Conservation (phyloP, 768 basidiomycete species). For the Crassisporium funariophilum region DNA sequence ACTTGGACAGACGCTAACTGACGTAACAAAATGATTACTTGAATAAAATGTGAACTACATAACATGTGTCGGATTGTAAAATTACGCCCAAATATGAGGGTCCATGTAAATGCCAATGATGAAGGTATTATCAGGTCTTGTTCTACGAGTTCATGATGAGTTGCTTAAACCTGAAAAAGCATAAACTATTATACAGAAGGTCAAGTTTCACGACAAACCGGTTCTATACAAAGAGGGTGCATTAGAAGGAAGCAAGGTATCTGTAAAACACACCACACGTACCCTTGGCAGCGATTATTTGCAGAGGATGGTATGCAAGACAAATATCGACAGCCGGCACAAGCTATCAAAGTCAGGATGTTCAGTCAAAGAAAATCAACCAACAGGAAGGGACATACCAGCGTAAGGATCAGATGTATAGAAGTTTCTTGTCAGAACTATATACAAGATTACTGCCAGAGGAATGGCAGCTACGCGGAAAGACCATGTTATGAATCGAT, state of each 20-base stretch:
- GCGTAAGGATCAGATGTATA: conserved; percentile 86
- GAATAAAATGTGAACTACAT: no score
- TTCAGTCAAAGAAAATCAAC: conserved; percentile 3
- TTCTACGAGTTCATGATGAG: no score
- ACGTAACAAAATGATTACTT: no score
- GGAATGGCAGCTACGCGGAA: conserved; percentile 77
- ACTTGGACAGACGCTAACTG: no score
- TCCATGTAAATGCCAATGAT: no score
- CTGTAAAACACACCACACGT: conserved; percentile 19
- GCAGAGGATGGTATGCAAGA: conserved; percentile 82
- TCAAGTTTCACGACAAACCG: conserved; percentile 28
- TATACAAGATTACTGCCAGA: conserved; percentile 75
- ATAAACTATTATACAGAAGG: no score
- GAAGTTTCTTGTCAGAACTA: conserved; percentile 85
- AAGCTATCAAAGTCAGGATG: conserved; percentile 50
- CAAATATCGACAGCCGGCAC: conserved; percentile 85
- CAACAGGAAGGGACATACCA: conserved; percentile 46
- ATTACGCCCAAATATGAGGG: no score
- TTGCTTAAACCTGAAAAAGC: no score
- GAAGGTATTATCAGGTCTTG: no score
- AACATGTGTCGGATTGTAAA: no score
- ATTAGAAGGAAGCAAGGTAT: not conserved
- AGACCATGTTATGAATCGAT: conserved; percentile 69
- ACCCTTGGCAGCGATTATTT: conserved; percentile 71
- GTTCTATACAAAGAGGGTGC: conserved; percentile 26